Conservation (phyloP, 805 yeast genomes). For the Nakazawaea holstii region DNA sequence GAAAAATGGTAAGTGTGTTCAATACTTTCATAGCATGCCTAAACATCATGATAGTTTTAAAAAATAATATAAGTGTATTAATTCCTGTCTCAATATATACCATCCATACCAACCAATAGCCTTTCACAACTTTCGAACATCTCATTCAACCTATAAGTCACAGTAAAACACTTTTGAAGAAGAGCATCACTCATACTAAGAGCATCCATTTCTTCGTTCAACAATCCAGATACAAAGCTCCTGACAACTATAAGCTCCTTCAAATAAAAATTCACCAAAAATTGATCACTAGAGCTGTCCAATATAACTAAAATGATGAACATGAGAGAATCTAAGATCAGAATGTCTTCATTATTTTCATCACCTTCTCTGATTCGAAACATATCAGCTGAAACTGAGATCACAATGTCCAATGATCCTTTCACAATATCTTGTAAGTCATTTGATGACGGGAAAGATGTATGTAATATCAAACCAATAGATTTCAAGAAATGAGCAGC, state of each 20-base stretch:
- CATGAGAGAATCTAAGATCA: constrained; percentile 12
- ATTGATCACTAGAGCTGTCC: constrained; percentile 12
- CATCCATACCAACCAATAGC: constrained; percentile 1
- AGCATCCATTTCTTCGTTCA: constrained; percentile 4
- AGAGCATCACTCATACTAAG: neutral
- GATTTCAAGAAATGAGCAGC: constrained; percentile 57
- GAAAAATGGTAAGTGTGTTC: neutral
- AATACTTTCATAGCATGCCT: too few species aligned
- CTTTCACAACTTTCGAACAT: constrained; percentile 6
- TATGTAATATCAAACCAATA: constrained; percentile 47
- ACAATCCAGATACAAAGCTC: constrained; percentile 1
- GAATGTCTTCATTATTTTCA: constrained; percentile 8
- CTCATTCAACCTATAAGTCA: constrained; percentile 8
- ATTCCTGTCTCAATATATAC: neutral
- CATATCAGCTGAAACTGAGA: neutral
- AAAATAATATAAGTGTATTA: neutral
- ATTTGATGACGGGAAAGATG: constrained; percentile 50
- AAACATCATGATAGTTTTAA: too few species aligned
- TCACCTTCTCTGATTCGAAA: neutral
- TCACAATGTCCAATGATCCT: constrained; percentile 39
- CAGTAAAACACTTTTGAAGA: constrained; percentile 5
- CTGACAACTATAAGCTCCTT: constrained; percentile 9
- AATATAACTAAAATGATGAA: constrained; percentile 11
- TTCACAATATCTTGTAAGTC: constrained; percentile 51
- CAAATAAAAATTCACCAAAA: constrained; percentile 9